These are phyloP conservation scores for Eleusine indica DNA, from an alignment of 176 grass and related monocot genomes.

Conservation along the genomic window DNA sequence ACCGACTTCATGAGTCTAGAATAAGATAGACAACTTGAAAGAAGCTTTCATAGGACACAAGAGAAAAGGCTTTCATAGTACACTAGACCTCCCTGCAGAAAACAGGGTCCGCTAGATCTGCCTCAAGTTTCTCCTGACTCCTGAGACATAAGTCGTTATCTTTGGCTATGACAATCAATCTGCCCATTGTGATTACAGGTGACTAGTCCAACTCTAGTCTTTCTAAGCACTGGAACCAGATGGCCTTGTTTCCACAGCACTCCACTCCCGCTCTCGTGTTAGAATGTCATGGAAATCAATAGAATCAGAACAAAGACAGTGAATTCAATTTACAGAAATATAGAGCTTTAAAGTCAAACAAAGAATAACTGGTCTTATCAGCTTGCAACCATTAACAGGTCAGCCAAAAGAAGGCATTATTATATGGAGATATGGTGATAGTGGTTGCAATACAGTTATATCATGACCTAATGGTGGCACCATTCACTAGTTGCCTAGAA, in stretches of 20 bases:
- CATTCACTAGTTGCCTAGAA: conserved; percentile 7
- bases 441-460: not conserved
- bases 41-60: not conserved
- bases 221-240: not conserved
- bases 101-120: not conserved
- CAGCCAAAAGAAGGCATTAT: conserved; percentile 13
- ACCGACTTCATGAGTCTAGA: not conserved
- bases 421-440: not conserved
- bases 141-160: not conserved
- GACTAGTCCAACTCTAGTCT: not conserved
- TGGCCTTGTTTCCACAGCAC: not conserved
- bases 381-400: not conserved
- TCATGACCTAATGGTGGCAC: conserved; percentile 22
- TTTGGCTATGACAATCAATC: not conserved
- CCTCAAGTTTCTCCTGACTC: not conserved
- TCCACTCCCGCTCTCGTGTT: not conserved
- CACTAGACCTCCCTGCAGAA: not conserved
- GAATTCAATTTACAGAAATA: not conserved
- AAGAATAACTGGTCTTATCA: not conserved
- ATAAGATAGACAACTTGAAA: not conserved
- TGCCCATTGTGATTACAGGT: not conserved
- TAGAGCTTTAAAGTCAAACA: not conserved
- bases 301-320: not conserved
- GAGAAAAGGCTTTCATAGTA: not conserved
- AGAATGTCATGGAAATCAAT: not conserved